Evolutionary conservation across 257 asterid species (phyloP).

Genomic region (Hygrophila difformis): DNA sequence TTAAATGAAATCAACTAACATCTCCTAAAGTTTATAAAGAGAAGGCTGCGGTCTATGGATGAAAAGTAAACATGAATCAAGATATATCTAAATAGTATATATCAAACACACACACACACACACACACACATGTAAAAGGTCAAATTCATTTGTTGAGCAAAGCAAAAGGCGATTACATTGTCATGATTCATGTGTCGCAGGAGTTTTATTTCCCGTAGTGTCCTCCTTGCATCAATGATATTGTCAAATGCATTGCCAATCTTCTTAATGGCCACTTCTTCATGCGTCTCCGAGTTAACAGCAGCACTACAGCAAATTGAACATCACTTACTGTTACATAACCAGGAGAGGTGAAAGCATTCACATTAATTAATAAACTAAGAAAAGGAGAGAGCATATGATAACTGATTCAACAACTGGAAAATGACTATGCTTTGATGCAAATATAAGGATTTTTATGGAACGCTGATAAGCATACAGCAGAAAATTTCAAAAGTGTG

Average conservation of each 20-base stretch:
- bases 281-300: conserved; percentile 84
- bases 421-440: too few species aligned
- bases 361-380: neutral
- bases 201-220: conserved; percentile 87
- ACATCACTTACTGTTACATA: too few species aligned
- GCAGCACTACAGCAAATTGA: conserved; percentile 63
- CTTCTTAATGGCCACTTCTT: conserved; percentile 96
- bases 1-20: conserved; percentile 8
- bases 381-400: too few species aligned
- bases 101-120: too few species aligned
- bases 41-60: neutral
- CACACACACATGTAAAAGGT: too few species aligned
- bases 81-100: too few species aligned
- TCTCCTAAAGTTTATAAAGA: neutral
- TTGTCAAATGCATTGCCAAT: conserved; percentile 98
- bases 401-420: too few species aligned
- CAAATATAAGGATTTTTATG: too few species aligned
- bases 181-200: conserved; percentile 91
- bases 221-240: conserved; percentile 89
- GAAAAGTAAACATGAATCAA: too few species aligned
- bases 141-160: neutral
- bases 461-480: too few species aligned
- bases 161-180: conserved; percentile 42
- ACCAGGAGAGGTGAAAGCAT: too few species aligned
- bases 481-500: too few species aligned